Conservation (phyloP, 768 basidiomycete species). For the Trametes cingulata region DNA sequence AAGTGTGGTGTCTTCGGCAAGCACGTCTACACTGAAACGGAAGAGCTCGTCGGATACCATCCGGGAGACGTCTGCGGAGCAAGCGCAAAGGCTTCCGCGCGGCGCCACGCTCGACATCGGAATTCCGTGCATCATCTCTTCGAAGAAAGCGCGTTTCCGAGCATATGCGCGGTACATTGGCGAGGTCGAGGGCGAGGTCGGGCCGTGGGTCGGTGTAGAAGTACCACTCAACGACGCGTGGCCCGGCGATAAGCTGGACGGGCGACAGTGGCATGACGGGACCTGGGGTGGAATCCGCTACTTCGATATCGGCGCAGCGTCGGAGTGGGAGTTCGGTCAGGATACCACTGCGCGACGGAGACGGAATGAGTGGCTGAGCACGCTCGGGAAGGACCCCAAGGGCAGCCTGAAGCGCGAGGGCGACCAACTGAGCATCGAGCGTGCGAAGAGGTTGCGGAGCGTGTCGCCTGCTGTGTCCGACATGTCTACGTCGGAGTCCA, state of each 20-base stretch:
- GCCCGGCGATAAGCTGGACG: conserved; percentile 51
- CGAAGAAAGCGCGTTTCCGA: conserved; percentile 79
- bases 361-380: conserved; percentile 34
- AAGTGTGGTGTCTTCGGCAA: conserved; percentile 29
- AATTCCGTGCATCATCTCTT: conserved; percentile 88
- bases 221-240: conserved; percentile 69
- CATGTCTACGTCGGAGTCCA: conserved; percentile 58
- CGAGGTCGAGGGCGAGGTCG: conserved; percentile 76
- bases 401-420: conserved; percentile 54
- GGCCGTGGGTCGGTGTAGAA: conserved; percentile 91
- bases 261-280: conserved; percentile 87
- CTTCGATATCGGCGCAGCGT: conserved; percentile 70
- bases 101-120: conserved; percentile 83
- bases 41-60: conserved; percentile 42
- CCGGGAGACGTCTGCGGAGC: conserved; percentile 20
- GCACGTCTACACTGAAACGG: conserved; percentile 36
- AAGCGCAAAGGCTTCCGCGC: conserved; percentile 35
- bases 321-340: conserved; percentile 65
- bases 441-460: conserved; percentile 62
- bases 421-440: conserved; percentile 49
- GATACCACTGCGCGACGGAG: conserved; percentile 48
- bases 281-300: conserved; percentile 80
- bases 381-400: conserved; percentile 37
- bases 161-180: conserved; percentile 89
- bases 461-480: conserved; percentile 67